Base-by-base conservation (phyloP, 148 eudicot genomes). In the Selenicereus undatus region DNA sequence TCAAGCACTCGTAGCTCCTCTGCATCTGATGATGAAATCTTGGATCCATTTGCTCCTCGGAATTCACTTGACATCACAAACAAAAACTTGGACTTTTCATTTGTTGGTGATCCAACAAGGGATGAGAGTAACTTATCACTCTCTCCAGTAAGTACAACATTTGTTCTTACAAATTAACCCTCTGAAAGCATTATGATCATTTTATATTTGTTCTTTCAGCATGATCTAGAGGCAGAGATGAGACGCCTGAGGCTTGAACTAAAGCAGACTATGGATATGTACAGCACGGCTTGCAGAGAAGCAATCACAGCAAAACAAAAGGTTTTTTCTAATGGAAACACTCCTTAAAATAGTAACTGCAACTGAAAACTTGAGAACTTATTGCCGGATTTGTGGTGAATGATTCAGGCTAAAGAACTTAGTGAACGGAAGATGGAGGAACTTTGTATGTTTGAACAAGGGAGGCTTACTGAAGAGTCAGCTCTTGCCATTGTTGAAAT, bases 251-350 rank as follows among this genome's bases (percentile, higher is more conserved):
- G 87, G 86, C 91, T 83, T 45, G 97, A 93, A 70, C 85, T 93
- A 54, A 87, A 86, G 88, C 95, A 93, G 79, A 91, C 93, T 26
- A 91, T 93, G 90, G 83, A 81, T 74, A 87, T 93, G 92, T 93
- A 93, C 81, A 90, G 85, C 81, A 62, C 87, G 26, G 97, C 97
- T 83, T 93, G 97, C 88, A 91, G 76, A 84, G 93, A 93, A 88
- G 97, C 97, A 58, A 76, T 85, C 32, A 74, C 88, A 65, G 95
- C 97, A 11, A 89, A 91, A 79, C 85, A 87, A 39, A 88, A 90
- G 95, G 94, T 91, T 80, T 62, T 35, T 62, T 62, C 39, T 18
- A 26, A 71, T 56, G 2, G 43, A 68, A 35, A 24, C 16, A 0
- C 9, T 30, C 32, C 14, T 26, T 26, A 24, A 66, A 66, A 27